Evolutionary conservation across 495 filamentous ascomycete genomes (phyloP).

Genomic region (Collariella sp.): DNA sequence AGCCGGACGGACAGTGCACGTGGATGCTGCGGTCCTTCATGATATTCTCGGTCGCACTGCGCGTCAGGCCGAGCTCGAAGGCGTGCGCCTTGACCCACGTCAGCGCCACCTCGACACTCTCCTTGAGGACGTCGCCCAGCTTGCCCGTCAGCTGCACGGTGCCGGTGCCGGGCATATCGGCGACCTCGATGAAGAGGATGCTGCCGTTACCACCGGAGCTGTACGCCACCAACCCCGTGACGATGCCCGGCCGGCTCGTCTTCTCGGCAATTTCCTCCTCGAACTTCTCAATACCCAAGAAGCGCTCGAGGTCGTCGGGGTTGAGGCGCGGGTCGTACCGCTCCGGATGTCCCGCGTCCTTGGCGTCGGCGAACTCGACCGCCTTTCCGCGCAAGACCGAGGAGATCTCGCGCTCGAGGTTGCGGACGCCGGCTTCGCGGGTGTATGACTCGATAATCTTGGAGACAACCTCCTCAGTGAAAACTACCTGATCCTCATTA

Average conservation of each 20-base stretch:
- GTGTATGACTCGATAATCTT: slow-evolving; percentile 95
- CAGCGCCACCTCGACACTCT: slow-evolving; percentile 91
- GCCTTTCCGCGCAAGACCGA: slow-evolving; percentile 92
- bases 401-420: slow-evolving; percentile 90
- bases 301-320: slow-evolving; percentile 73
- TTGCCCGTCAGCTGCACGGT: slow-evolving; percentile 96
- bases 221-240: slow-evolving; percentile 97
- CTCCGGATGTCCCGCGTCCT: slow-evolving; percentile 59
- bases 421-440: slow-evolving; percentile 94
- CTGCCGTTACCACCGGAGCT: slow-evolving; percentile 85
- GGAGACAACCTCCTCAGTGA: slow-evolving; percentile 77
- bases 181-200: slow-evolving; percentile 97
- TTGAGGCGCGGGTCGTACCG: slow-evolving; percentile 68
- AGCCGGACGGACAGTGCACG: slow-evolving; percentile 91
- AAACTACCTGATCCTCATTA: slow-evolving; percentile 56
- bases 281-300: slow-evolving; percentile 88
- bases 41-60: slow-evolving; percentile 76
- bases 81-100: slow-evolving; percentile 96
- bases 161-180: slow-evolving; percentile 91
- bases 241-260: slow-evolving; percentile 78
- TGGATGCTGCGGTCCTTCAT: slow-evolving; percentile 94
- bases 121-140: slow-evolving; percentile 95
- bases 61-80: slow-evolving; percentile 77
- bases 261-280: slow-evolving; percentile 94
- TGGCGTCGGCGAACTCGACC: slow-evolving; percentile 85